Percentiles rank a stretch among this genome's conserved stretches.
Evolutionary conservation across 179 eudicot species (phyloP).

Genomic region (Drosera spatulata): DNA sequence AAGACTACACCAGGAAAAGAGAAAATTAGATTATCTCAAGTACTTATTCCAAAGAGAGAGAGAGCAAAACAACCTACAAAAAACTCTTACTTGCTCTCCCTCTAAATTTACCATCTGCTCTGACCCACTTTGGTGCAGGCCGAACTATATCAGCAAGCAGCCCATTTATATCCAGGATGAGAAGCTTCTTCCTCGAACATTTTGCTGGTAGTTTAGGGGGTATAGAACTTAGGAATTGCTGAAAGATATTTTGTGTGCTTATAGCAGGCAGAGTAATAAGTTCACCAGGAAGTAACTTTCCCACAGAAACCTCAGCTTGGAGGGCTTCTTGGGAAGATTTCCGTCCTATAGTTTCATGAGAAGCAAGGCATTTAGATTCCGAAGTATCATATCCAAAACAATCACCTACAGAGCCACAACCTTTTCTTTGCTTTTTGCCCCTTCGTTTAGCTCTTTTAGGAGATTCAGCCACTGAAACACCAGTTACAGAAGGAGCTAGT

Average conservation of each 20-base stretch:
- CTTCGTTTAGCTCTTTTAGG: constrained; percentile 6
- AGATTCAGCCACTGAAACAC: constrained; percentile 4
- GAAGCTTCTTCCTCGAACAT: constrained; percentile 58
- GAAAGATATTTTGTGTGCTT: constrained; percentile 12
- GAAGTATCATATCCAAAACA: constrained; percentile 6
- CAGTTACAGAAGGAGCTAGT: constrained; percentile 9
- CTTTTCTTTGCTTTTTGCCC: constrained; percentile 4
- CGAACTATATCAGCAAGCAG: constrained; percentile 71
- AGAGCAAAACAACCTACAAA: neutral
- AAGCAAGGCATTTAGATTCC: constrained; percentile 13
- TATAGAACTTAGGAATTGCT: constrained; percentile 19
- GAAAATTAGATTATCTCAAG: neutral
- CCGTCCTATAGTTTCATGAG: constrained; percentile 9
- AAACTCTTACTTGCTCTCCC: constrained; percentile 61
- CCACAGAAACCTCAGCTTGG: constrained; percentile 12
- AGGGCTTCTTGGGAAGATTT: constrained; percentile 10
- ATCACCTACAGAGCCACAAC: constrained; percentile 1
- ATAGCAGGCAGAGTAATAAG: constrained; percentile 18
- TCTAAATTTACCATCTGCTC: constrained; percentile 46
- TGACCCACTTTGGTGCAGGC: constrained; percentile 66
- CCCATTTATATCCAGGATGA: constrained; percentile 87
- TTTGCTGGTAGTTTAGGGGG: constrained; percentile 25
- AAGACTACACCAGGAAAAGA: constrained; percentile 45
- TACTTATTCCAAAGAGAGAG: neutral
- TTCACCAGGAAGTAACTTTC: constrained; percentile 16